These are phyloP conservation scores for Fistulifera solaris DNA, from an alignment of 108 stramenopile species.

Conservation along the genomic window DNA sequence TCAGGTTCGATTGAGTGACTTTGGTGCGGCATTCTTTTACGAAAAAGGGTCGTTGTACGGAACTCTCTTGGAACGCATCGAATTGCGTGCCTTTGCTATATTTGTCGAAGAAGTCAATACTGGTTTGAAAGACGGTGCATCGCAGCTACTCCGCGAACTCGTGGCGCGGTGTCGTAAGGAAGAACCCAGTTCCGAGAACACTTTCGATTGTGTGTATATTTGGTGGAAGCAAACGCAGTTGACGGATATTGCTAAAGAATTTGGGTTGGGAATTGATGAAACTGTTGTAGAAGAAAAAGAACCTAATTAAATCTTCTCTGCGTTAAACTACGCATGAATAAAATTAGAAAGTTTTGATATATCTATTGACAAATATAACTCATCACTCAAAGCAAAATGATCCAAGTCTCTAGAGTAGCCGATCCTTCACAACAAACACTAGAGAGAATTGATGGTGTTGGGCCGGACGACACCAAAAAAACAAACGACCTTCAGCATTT, in stretches of 20 bases:
- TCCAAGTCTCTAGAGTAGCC: no score
- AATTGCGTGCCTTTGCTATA: constrained; percentile 35
- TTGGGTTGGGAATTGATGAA: no score
- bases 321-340: no score
- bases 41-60: constrained; percentile 23
- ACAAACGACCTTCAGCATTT: no score
- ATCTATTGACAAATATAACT: no score
- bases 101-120: constrained; percentile 29
- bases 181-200: background rate
- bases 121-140: constrained; percentile 1
- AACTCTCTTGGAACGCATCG: constrained; percentile 19
- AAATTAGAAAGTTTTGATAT: no score
- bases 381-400: no score
- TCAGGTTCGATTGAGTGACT: constrained; percentile 44
- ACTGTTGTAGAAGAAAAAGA: no score
- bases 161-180: background rate
- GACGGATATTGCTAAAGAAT: background rate
- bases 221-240: constrained; percentile 16
- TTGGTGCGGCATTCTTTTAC: constrained; percentile 61
- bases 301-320: no score
- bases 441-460: no score
- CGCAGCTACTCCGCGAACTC: background rate
- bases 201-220: constrained; percentile 2
- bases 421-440: no score
- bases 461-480: no score